These are phyloP conservation scores for Picea abies DNA, from an alignment of 83 land plant genomes.

Conservation along the genomic window DNA sequence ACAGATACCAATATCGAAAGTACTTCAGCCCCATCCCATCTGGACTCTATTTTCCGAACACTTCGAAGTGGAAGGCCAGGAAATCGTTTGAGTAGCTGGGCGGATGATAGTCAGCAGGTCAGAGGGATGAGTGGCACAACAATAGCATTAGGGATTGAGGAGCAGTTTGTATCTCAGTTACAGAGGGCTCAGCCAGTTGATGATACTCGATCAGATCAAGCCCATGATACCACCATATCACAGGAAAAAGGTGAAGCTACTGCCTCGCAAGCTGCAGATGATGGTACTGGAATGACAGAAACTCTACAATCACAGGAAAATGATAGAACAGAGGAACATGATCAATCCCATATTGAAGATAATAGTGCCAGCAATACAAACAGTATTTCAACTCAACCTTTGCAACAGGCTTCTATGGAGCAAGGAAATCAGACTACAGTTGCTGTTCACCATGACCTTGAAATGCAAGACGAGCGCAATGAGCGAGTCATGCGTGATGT, in stretches of 20 bases:
- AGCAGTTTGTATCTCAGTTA: conserved; percentile 50
- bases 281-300: neutral
- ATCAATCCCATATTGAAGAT: neutral
- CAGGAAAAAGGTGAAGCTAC: neutral
- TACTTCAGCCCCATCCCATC: conserved; percentile 71
- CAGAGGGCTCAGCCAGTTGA: conserved; percentile 31
- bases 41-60: conserved; percentile 78
- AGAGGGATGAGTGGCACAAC: conserved; percentile 67
- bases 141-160: conserved; percentile 87
- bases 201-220: conserved; percentile 29
- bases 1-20: conserved; percentile 64
- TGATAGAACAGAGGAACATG: no score
- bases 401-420: neutral
- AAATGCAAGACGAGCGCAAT: conserved; percentile 74
- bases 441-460: conserved; percentile 35
- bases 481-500: conserved; percentile 74
- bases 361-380: neutral
- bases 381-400: neutral
- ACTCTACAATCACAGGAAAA: neutral
- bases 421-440: conserved; percentile 41
- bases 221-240: neutral
- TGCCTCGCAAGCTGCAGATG: no score
- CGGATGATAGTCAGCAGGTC: conserved; percentile 76
- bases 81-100: conserved; percentile 76
- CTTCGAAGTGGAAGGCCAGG: conserved; percentile 80